Conservation (phyloP, 441 rosid species). For the Gossypium davidsonii region DNA sequence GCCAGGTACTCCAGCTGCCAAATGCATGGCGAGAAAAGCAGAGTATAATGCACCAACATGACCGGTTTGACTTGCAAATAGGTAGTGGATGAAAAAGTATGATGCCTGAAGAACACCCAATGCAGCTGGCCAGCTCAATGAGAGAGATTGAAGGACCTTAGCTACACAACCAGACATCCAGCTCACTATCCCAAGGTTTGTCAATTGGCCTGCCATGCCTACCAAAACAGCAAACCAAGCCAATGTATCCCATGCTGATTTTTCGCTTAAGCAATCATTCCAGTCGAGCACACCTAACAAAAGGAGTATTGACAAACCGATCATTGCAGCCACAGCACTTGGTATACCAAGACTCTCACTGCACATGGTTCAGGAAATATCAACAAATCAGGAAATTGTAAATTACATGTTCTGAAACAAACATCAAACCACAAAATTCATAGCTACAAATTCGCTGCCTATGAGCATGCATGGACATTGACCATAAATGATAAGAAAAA, state of each 20-base stretch:
- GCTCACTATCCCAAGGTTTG: conserved; percentile 70
- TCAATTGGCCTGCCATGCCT: conserved; percentile 89
- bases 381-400: conserved; percentile 1
- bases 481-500: neutral
- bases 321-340: conserved; percentile 93
- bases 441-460: neutral
- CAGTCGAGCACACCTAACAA: conserved; percentile 83
- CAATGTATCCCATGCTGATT: conserved; percentile 97
- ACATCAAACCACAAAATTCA: neutral
- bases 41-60: conserved; percentile 92
- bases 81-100: conserved; percentile 82
- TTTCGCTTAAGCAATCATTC: conserved; percentile 90
- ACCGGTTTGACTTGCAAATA: conserved; percentile 93
- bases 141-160: conserved; percentile 53
- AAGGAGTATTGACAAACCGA: conserved; percentile 79
- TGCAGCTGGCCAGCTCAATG: conserved; percentile 89
- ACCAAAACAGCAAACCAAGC: conserved; percentile 96
- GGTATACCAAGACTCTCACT: conserved; percentile 78
- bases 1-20: conserved; percentile 91
- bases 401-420: neutral
- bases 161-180: conserved; percentile 86
- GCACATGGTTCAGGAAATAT: conserved; percentile 14
- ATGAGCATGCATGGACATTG: neutral
- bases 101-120: conserved; percentile 78
- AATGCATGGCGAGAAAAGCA: conserved; percentile 93